Conservation (phyloP, 2,329 filamentous ascomycete species). For the Diaporthe helianthi region DNA sequence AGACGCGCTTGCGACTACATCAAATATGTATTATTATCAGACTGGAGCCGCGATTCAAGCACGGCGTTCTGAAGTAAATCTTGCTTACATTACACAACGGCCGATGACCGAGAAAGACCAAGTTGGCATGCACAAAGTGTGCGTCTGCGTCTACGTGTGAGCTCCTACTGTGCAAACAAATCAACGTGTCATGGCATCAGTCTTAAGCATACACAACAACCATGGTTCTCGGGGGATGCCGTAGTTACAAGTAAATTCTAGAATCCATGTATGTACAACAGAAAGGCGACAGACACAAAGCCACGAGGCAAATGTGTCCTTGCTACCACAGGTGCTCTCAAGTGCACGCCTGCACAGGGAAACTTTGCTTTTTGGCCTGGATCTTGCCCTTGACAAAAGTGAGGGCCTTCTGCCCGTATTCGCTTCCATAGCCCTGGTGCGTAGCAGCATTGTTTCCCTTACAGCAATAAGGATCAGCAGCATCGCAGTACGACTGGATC, state of each 20-base stretch:
- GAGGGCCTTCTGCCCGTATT: constrained; percentile 62
- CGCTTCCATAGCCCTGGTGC: constrained; percentile 63
- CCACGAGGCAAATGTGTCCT: background rate
- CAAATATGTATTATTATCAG: too few relatives aligned
- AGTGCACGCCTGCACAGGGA: background rate
- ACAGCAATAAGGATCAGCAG: constrained; percentile 67
- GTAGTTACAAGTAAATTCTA: constrained; percentile 13
- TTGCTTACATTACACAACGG: too few relatives aligned
- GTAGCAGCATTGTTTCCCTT: constrained; percentile 60
- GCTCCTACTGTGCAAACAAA: background rate
- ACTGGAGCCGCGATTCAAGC: background rate
- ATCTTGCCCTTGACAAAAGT: constrained; percentile 63
- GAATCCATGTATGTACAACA: constrained; percentile 12
- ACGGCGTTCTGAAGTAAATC: background rate
- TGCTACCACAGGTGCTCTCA: background rate
- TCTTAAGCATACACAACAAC: background rate
- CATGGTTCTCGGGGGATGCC: background rate
- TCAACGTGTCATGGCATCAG: background rate
- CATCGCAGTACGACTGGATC: constrained; percentile 67
- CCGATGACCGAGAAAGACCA: background rate
- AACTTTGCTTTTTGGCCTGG: background rate
- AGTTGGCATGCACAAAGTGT: background rate
- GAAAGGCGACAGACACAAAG: background rate
- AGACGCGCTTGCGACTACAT: too few relatives aligned
- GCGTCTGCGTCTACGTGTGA: background rate